phyloP scores from a whole-genome alignment of 2,329 filamentous ascomycete genomes.

The Trichoderma sp. region DNA sequence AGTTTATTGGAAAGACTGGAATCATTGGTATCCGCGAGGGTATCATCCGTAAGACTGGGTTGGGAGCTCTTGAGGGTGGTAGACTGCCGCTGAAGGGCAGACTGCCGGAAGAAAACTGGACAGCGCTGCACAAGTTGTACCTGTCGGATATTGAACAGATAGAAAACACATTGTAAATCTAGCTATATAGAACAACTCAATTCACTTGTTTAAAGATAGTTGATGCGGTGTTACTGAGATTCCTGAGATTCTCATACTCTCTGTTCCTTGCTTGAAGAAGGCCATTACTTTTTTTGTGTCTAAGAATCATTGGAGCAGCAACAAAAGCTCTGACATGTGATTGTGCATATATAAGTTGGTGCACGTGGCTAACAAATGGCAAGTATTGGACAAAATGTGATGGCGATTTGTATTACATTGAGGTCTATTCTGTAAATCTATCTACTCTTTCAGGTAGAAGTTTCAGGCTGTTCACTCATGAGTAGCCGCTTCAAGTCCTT shows the following conservation, averaged over 20 bases:
- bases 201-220: neutral
- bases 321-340: neutral
- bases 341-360: neutral
- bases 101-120: slow-evolving; percentile 53
- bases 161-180: neutral
- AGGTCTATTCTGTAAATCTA: neutral
- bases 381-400: neutral
- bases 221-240: neutral
- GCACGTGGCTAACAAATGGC: neutral
- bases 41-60: slow-evolving; percentile 56
- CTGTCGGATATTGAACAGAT: slow-evolving; percentile 17
- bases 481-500: neutral
- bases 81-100: slow-evolving; percentile 60
- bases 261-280: neutral
- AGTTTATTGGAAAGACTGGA: slow-evolving; percentile 60
- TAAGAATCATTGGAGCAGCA: neutral
- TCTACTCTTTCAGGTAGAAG: neutral
- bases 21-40: slow-evolving; percentile 68
- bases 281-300: neutral
- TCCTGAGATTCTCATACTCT: neutral
- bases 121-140: neutral
- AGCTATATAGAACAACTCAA: neutral
- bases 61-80: slow-evolving; percentile 61
- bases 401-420: neutral
- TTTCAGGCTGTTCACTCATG: neutral